Evolutionary conservation across 208 protist genomes (phyloP).

Genomic region (Wallacemonas sp.): DNA sequence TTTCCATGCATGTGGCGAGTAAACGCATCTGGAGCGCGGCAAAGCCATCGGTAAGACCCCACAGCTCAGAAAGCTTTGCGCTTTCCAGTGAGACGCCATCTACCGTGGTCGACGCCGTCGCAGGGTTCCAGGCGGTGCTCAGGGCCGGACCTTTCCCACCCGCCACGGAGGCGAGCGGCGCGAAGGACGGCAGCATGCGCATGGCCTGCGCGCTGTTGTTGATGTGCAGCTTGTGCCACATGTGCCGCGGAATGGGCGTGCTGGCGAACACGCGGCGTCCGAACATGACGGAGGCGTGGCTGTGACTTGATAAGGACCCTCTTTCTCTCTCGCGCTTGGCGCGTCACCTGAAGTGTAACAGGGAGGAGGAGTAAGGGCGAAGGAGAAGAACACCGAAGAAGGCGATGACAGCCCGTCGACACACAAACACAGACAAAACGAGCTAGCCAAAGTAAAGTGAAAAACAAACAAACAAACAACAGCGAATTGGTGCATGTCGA

Average conservation of each 20-base stretch:
- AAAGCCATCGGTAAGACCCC: neutral
- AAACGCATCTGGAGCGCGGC: neutral
- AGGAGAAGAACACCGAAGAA: neutral
- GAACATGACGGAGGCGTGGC: constrained; percentile 44
- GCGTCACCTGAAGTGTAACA: neutral
- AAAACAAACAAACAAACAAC: too few relatives aligned
- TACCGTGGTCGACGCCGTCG: neutral
- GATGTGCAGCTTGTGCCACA: constrained; percentile 72
- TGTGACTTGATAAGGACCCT: constrained; percentile 5
- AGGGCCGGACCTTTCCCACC: constrained; percentile 3
- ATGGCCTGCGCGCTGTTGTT: constrained; percentile 52
- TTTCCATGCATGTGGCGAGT: neutral
- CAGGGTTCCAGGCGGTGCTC: neutral
- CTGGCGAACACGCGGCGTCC: constrained; percentile 81
- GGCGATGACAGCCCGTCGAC: neutral
- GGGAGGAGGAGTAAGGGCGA: neutral
- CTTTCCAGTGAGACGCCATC: neutral
- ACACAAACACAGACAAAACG: constrained; percentile 5
- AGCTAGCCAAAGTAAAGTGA: constrained; percentile 3
- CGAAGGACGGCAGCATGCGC: constrained; percentile 62
- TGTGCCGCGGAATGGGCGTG: constrained; percentile 57
- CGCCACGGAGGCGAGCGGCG: constrained; percentile 24
- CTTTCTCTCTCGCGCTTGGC: too few relatives aligned
- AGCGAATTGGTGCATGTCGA: too few relatives aligned
- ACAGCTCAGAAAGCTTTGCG: neutral